These are phyloP conservation scores for Isabelozyma pseudorhagii DNA, from an alignment of 805 yeast species.

Conservation along the genomic window DNA sequence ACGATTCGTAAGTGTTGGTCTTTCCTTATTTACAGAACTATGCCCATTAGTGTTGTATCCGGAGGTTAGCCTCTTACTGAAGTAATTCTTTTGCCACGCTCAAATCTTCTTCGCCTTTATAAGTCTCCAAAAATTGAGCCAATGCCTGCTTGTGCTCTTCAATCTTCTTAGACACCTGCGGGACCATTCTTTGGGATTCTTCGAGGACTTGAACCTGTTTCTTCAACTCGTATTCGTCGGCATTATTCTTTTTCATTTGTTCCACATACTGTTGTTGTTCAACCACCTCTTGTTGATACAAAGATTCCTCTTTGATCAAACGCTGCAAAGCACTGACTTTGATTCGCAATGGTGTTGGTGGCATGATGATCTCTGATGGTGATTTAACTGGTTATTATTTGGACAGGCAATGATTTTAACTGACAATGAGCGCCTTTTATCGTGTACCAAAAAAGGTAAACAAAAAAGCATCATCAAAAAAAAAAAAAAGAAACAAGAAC, in stretches of 20 bases:
- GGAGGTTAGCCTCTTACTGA: background rate
- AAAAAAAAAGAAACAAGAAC: background rate
- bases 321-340: conserved; percentile 68
- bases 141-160: conserved; percentile 13
- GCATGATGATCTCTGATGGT: conserved; percentile 35
- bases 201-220: conserved; percentile 36
- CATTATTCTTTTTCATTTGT: conserved; percentile 41
- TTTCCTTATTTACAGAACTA: background rate
- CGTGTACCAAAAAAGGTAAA: background rate
- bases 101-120: conserved; percentile 33
- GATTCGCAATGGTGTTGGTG: conserved; percentile 70
- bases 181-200: conserved; percentile 38
- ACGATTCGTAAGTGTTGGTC: too few relatives aligned
- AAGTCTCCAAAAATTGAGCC: conserved; percentile 27
- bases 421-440: too few relatives aligned
- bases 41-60: background rate
- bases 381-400: background rate
- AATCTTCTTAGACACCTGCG: conserved; percentile 19
- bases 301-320: conserved; percentile 61
- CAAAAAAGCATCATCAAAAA: background rate
- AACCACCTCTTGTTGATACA: conserved; percentile 56
- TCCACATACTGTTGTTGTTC: conserved; percentile 52
- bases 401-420: too few relatives aligned
- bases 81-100: conserved; percentile 21
- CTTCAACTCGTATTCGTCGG: conserved; percentile 66